These are phyloP conservation scores for Verticillium dahliae DNA, from an alignment of 2,329 filamentous ascomycete species.

Conservation along the genomic window DNA sequence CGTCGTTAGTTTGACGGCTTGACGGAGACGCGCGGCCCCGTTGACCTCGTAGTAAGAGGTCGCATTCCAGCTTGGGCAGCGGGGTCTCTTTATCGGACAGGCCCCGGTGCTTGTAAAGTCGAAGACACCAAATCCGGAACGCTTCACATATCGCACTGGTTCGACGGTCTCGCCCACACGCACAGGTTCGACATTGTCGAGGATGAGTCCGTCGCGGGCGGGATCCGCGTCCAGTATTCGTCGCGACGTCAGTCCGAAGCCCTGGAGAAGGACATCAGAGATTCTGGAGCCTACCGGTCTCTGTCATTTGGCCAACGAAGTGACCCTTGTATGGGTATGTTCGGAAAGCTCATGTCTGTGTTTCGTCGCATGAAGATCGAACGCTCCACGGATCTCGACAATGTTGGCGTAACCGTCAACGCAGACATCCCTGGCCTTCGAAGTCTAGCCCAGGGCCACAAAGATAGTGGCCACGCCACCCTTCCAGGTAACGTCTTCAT, in stretches of 20 bases:
- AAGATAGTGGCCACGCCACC: constrained; percentile 8
- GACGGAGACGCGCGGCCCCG: constrained; percentile 57
- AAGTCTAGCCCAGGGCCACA: constrained; percentile 6
- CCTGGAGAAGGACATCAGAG: constrained; percentile 52
- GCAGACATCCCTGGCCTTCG: constrained; percentile 55
- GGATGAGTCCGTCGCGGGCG: constrained; percentile 15
- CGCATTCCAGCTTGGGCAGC: constrained; percentile 64
- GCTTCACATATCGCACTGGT: constrained; percentile 67
- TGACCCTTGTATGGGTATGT: constrained; percentile 69
- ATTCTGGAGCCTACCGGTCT: constrained; percentile 47
- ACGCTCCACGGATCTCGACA: constrained; percentile 21
- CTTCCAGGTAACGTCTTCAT: constrained; percentile 43
- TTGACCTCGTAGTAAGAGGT: constrained; percentile 58
- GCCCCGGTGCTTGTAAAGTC: constrained; percentile 59
- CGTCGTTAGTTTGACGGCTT: constrained; percentile 57
- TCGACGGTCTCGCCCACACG: constrained; percentile 66
- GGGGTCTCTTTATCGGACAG: constrained; percentile 68
- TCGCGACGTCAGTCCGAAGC: constrained; percentile 63
- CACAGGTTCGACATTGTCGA: constrained; percentile 66
- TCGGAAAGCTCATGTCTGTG: constrained; percentile 62
- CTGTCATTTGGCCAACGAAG: constrained; percentile 64
- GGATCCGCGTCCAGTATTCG: constrained; percentile 55
- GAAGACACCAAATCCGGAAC: constrained; percentile 50
- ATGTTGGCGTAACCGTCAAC: constrained; percentile 61
- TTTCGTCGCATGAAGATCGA: constrained; percentile 36